Evolutionary conservation across 345 rosid species (phyloP).

Genomic region (Syzygium aromaticum): DNA sequence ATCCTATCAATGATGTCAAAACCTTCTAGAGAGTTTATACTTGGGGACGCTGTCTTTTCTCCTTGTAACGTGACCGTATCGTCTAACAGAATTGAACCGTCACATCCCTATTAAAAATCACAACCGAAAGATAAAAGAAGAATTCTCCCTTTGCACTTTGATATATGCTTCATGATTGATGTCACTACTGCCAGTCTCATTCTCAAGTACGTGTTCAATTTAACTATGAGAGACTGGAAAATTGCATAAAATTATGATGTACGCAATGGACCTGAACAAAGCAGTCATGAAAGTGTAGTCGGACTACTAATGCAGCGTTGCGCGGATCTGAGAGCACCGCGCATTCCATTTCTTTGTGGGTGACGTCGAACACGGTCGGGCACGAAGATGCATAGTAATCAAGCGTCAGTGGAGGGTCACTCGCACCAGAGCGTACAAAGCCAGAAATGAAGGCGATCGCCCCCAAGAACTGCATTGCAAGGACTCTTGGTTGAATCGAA

Average conservation of each 20-base stretch:
- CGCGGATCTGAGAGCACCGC: constrained; percentile 74
- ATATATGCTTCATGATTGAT: neutral
- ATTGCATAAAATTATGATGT: neutral
- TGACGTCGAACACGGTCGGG: constrained; percentile 53
- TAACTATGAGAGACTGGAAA: neutral
- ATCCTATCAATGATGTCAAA: constrained; percentile 61
- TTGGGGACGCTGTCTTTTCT: constrained; percentile 65
- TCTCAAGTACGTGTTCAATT: neutral
- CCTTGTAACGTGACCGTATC: constrained; percentile 58
- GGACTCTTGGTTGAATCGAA: neutral
- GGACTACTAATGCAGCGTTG: constrained; percentile 62
- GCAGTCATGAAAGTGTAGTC: constrained; percentile 90
- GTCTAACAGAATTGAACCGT: constrained; percentile 78
- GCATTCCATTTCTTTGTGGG: constrained; percentile 82
- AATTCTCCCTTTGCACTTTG: neutral
- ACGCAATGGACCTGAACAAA: constrained; percentile 62
- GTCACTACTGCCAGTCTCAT: neutral
- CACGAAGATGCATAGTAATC: constrained; percentile 72
- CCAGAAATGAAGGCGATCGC: constrained; percentile 7
- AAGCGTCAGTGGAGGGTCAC: constrained; percentile 46
- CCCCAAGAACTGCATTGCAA: neutral
- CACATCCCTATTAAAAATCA: constrained; percentile 62
- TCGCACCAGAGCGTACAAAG: neutral
- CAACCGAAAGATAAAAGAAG: neutral
- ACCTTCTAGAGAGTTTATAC: constrained; percentile 49